Evolutionary conservation across 352 stramenopile genomes (phyloP).

Genomic region (Phytophthora kernoviae): DNA sequence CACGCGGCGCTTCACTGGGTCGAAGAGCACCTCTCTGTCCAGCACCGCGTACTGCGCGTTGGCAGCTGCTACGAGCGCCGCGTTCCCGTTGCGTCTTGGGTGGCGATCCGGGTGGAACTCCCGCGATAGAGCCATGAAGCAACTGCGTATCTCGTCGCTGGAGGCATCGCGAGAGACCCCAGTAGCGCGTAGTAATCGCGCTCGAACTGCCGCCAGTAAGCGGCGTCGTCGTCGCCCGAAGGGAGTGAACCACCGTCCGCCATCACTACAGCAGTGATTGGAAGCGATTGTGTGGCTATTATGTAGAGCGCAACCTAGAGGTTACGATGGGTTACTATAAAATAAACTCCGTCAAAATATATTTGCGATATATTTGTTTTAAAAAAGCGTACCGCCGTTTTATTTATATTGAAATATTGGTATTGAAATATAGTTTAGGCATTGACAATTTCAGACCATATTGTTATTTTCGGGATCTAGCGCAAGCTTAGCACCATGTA

Average conservation of each 20-base stretch:
- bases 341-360: too few relatives aligned
- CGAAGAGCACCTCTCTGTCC: slow-evolving; percentile 76
- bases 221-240: slow-evolving; percentile 26
- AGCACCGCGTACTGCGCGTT: slow-evolving; percentile 83
- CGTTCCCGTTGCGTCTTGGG: slow-evolving; percentile 36
- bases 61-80: slow-evolving; percentile 59
- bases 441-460: too few relatives aligned
- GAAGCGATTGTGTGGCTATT: background rate
- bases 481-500: too few relatives aligned
- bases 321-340: too few relatives aligned
- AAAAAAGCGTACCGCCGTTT: too few relatives aligned
- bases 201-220: slow-evolving; percentile 62
- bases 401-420: too few relatives aligned
- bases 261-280: slow-evolving; percentile 5
- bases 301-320: too few relatives aligned
- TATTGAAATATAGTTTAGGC: too few relatives aligned
- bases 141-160: slow-evolving; percentile 65
- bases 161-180: slow-evolving; percentile 61
- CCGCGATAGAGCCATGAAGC: slow-evolving; percentile 74
- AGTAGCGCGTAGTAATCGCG: slow-evolving; percentile 88
- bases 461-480: too few relatives aligned
- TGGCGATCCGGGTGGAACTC: slow-evolving; percentile 87
- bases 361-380: too few relatives aligned
- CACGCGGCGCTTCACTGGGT: slow-evolving; percentile 64
- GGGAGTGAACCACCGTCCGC: slow-evolving; percentile 6